Evolutionary conservation across 2,329 filamentous ascomycete genomes (phyloP).

Genomic region (Aspergillus tamarii): DNA sequence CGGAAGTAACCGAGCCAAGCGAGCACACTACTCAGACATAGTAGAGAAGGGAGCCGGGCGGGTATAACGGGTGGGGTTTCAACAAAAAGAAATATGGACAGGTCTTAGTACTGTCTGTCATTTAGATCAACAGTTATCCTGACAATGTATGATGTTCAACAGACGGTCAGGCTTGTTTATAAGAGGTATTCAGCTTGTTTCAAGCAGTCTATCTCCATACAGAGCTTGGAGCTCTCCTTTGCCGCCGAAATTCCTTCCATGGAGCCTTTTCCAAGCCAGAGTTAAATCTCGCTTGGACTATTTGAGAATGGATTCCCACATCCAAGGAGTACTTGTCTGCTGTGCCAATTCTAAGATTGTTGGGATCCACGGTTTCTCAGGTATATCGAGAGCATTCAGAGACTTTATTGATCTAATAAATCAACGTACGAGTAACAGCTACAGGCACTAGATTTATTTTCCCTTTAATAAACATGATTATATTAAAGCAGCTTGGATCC

Average conservation of each 20-base stretch:
- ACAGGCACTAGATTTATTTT: conserved; percentile 20
- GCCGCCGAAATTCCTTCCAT: conserved; percentile 13
- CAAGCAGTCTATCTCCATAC: not conserved
- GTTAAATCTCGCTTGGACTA: conserved; percentile 15
- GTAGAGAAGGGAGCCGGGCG: too few species aligned
- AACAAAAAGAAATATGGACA: too few species aligned
- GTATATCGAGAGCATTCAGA: conserved; percentile 6
- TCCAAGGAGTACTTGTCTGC: conserved; percentile 19
- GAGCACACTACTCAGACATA: too few species aligned
- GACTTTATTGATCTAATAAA: conserved; percentile 16
- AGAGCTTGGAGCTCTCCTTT: conserved; percentile 17
- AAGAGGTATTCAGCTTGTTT: conserved; percentile 6
- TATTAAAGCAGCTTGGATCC: conserved; percentile 16
- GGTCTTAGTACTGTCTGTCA: too few species aligned
- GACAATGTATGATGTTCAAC: too few species aligned
- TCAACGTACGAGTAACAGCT: conserved; percentile 1
- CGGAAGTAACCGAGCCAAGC: too few species aligned
- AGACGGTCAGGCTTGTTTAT: conserved; percentile 18
- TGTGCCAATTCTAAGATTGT: conserved; percentile 6
- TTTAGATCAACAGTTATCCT: too few species aligned
- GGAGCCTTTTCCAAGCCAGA: conserved; percentile 10
- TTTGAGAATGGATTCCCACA: conserved; percentile 11
- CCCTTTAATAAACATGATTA: conserved; percentile 15
- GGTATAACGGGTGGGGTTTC: too few species aligned
- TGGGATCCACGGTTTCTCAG: conserved; percentile 18